A percentile compares a stretch with the other conserved stretches of the same genome.
Evolutionary conservation across 352 stramenopile species (phyloP).

Genomic region (Saprolegnia diclina): DNA sequence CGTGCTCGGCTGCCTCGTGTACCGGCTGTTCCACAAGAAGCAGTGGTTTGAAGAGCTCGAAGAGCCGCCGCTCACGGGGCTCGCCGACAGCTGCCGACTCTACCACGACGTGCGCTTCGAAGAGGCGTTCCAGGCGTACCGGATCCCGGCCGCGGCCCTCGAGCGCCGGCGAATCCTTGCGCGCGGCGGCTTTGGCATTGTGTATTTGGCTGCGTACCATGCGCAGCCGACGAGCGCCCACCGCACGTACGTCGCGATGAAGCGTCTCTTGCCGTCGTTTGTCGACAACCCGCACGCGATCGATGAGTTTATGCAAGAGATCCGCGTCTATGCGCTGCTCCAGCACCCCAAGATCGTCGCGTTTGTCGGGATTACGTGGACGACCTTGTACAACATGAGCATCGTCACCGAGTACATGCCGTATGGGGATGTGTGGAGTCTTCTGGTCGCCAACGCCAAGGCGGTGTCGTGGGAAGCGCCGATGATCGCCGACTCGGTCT

Average conservation of each 20-base stretch:
- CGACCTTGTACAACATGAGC: slow-evolving; percentile 42
- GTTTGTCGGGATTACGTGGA: slow-evolving; percentile 50
- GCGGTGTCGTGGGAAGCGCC: slow-evolving; percentile 12
- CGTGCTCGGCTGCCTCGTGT: neutral
- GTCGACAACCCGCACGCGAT: slow-evolving; percentile 11
- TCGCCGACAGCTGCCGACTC: slow-evolving; percentile 17
- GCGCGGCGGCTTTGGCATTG: slow-evolving; percentile 26
- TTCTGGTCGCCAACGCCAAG: slow-evolving; percentile 33
- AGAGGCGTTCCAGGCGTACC: slow-evolving; percentile 20
- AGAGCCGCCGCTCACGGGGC: neutral
- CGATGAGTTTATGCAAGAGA: slow-evolving; percentile 53
- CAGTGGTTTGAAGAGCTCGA: slow-evolving; percentile 7
- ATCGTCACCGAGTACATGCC: slow-evolving; percentile 52
- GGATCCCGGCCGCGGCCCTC: slow-evolving; percentile 19
- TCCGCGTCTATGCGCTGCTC: slow-evolving; percentile 53
- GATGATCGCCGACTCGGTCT: neutral
- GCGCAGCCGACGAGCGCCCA: neutral
- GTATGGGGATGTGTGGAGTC: slow-evolving; percentile 41
- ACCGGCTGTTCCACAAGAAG: neutral
- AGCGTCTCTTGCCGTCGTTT: slow-evolving; percentile 14
- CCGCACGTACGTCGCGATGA: slow-evolving; percentile 17
- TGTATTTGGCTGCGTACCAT: slow-evolving; percentile 13
- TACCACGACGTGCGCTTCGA: slow-evolving; percentile 26
- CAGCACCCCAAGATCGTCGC: slow-evolving; percentile 46
- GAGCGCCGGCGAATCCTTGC: slow-evolving; percentile 22